A percentile compares a stretch with the other conserved stretches of the same genome.
These are phyloP conservation scores for Penicillium ochrochloron DNA, from an alignment of 495 filamentous ascomycete genomes.

Conservation along the genomic window DNA sequence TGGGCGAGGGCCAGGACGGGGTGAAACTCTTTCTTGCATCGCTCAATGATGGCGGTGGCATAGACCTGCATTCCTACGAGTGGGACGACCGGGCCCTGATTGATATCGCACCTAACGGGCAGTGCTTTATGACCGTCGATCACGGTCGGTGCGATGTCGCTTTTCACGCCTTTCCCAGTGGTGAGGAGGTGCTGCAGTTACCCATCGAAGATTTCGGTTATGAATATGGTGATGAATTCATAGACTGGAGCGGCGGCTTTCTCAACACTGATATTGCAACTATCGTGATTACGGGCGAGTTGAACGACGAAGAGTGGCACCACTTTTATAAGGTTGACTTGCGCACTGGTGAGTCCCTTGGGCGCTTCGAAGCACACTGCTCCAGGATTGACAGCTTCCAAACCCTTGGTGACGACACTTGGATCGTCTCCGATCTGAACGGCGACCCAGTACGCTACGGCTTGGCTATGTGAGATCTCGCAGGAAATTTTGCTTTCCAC, in stretches of 20 bases:
- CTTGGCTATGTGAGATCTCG: background rate
- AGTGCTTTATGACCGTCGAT: constrained; percentile 4
- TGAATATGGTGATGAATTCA: background rate
- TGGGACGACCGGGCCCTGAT: constrained; percentile 2
- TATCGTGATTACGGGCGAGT: background rate
- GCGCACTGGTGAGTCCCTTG: background rate
- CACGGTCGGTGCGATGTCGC: background rate
- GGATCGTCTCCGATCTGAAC: background rate
- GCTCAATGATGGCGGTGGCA: background rate
- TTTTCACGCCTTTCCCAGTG: background rate
- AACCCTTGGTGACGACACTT: background rate
- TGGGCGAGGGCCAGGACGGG: constrained; percentile 6
- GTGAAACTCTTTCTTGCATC: background rate
- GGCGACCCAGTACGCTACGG: background rate
- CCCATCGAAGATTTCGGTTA: background rate
- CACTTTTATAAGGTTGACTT: constrained; percentile 5
- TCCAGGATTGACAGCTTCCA: background rate
- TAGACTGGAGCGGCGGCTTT: constrained; percentile 3
- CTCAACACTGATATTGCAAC: background rate
- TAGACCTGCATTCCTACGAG: background rate
- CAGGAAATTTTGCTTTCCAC: background rate
- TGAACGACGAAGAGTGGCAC: background rate
- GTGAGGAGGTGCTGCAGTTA: background rate
- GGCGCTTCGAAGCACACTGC: background rate
- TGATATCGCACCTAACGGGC: background rate